phyloP scores from a whole-genome alignment of 2,329 filamentous ascomycete genomes.

The Camillea tinctor region DNA sequence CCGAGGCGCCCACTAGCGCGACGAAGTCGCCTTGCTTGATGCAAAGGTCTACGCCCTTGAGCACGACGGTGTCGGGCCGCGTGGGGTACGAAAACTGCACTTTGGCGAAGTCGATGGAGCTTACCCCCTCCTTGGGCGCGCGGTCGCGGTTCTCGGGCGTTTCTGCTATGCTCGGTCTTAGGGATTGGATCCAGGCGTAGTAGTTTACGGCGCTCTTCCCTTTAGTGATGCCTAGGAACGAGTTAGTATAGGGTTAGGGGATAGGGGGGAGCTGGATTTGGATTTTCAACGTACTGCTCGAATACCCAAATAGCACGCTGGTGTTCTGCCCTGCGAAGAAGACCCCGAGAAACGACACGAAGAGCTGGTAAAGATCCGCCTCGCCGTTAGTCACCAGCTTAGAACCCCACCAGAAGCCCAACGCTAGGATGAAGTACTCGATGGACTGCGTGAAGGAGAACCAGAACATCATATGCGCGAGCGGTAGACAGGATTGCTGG shows the following conservation, averaged over 20 bases:
- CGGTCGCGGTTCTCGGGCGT: conserved; percentile 39
- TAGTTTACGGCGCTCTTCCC: conserved; percentile 49
- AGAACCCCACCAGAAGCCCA: conserved; percentile 36
- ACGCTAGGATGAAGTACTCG: conserved; percentile 32
- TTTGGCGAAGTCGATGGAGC: conserved; percentile 48
- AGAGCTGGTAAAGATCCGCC: conserved; percentile 42
- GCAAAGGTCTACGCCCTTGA: conserved; percentile 42
- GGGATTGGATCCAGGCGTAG: conserved; percentile 45
- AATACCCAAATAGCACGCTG: conserved; percentile 44
- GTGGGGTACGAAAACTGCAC: conserved; percentile 65
- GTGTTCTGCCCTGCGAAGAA: conserved; percentile 45
- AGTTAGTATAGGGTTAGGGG: too few species aligned
- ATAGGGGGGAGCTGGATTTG: too few species aligned
- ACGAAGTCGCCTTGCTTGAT: conserved; percentile 49
- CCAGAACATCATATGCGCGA: conserved; percentile 23
- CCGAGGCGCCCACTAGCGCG: conserved; percentile 55
- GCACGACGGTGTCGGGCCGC: conserved; percentile 38
- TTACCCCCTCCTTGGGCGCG: conserved; percentile 28
- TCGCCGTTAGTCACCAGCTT: conserved; percentile 37
- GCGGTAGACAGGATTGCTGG: not conserved
- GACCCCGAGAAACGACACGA: conserved; percentile 52
- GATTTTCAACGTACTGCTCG: conserved; percentile 37
- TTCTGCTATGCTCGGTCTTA: conserved; percentile 42
- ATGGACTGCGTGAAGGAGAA: conserved; percentile 31
- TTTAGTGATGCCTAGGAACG: conserved; percentile 46